These are phyloP conservation scores for Trichoderma sp. DNA, from an alignment of 2,329 filamentous ascomycete species.

Conservation along the genomic window DNA sequence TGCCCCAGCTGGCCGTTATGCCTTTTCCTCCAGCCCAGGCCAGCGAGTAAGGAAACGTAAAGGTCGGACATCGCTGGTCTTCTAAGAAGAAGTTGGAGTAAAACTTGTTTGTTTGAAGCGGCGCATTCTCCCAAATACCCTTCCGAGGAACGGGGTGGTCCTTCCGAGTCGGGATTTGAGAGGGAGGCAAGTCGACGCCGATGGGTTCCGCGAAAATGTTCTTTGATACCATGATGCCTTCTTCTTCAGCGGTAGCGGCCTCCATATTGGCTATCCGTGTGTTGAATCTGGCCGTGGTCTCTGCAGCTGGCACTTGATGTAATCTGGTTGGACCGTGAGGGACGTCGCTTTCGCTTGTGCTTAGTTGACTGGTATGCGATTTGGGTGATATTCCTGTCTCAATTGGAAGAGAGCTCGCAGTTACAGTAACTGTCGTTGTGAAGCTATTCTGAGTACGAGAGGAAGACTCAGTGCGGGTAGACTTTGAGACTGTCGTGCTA, in stretches of 20 bases:
- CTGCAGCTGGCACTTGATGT: not conserved
- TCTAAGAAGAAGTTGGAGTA: slow-evolving; percentile 80
- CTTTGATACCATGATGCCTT: slow-evolving; percentile 31
- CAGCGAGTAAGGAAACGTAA: slow-evolving; percentile 74
- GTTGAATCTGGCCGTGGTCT: not conserved
- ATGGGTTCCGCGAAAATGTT: slow-evolving; percentile 61
- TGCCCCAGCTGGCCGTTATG: slow-evolving; percentile 68
- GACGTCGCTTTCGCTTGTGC: not conserved
- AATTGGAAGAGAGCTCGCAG: not conserved
- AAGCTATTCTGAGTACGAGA: not conserved
- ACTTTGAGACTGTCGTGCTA: not conserved
- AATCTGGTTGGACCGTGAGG: not conserved
- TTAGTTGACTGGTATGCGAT: not conserved
- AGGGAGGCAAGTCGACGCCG: slow-evolving; percentile 52
- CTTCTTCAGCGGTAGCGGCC: not conserved
- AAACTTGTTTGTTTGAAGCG: slow-evolving; percentile 77
- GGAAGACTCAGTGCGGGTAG: not conserved
- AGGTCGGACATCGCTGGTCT: slow-evolving; percentile 67
- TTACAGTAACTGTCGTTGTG: slow-evolving; percentile 7
- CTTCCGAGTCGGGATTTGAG: slow-evolving; percentile 46
- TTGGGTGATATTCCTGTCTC: not conserved
- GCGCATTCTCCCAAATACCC: slow-evolving; percentile 49
- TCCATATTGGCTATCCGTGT: not conserved
- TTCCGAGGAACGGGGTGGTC: slow-evolving; percentile 62
- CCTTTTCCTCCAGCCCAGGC: slow-evolving; percentile 67